These are phyloP conservation scores for Mycena vulgaris DNA, from an alignment of 768 basidiomycete species.

Conservation along the genomic window DNA sequence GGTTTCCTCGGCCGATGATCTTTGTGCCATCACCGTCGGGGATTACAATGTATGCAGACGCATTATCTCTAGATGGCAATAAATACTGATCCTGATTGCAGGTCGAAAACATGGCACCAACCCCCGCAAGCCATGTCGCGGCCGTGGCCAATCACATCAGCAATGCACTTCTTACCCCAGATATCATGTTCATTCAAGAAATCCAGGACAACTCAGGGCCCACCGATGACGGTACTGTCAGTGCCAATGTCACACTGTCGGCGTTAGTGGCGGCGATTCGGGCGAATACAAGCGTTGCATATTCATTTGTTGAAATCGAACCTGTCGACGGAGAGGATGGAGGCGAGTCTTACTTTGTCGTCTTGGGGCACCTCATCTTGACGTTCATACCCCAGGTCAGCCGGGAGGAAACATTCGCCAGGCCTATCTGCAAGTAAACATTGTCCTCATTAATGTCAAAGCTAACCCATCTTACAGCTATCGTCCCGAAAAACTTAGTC, in stretches of 20 bases:
- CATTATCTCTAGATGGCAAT: neutral
- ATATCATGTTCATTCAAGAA: constrained; percentile 76
- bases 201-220: constrained; percentile 73
- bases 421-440: constrained; percentile 65
- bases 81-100: constrained; percentile 40
- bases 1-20: constrained; percentile 48
- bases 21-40: constrained; percentile 66
- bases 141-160: constrained; percentile 69
- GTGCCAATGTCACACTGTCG: constrained; percentile 66
- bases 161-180: constrained; percentile 63
- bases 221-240: constrained; percentile 67
- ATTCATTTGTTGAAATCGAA: constrained; percentile 64
- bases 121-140: constrained; percentile 62
- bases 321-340: constrained; percentile 72
- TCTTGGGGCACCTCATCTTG: neutral
- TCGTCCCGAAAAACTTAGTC: constrained; percentile 64
- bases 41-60: constrained; percentile 68
- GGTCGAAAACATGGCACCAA: constrained; percentile 72
- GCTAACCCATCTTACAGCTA: constrained; percentile 49
- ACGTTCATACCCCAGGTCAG: constrained; percentile 45
- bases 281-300: constrained; percentile 57
- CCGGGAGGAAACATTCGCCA: constrained; percentile 77
- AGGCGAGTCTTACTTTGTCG: constrained; percentile 37
- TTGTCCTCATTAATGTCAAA: neutral
- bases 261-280: constrained; percentile 65